phyloP scores from a whole-genome alignment of 495 filamentous ascomycete genomes.

The Gamarada debralockiae region DNA sequence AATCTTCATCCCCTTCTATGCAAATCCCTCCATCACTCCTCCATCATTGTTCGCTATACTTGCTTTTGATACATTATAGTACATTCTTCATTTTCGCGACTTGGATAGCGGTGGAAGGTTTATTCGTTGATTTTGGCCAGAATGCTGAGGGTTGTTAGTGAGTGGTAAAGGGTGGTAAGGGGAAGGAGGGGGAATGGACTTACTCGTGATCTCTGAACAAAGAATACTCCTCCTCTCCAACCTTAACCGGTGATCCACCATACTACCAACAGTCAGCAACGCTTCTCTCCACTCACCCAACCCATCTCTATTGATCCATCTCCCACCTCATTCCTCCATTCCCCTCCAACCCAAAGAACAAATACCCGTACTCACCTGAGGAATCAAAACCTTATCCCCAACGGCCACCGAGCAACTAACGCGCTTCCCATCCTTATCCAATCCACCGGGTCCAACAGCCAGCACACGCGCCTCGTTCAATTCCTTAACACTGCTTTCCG shows the following conservation, averaged over 20 bases:
- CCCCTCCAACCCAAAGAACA: slow-evolving; percentile 3
- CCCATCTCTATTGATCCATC: background rate
- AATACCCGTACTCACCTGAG: slow-evolving; percentile 61
- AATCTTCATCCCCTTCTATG: slow-evolving; percentile 6
- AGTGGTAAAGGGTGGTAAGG: background rate
- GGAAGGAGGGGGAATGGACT: background rate
- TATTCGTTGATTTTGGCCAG: slow-evolving; percentile 89
- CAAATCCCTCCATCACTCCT: slow-evolving; percentile 8
- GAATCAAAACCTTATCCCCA: slow-evolving; percentile 95
- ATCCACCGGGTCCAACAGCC: slow-evolving; percentile 83
- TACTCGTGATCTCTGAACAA: slow-evolving; percentile 97
- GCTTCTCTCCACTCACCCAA: slow-evolving; percentile 1
- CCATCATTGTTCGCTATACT: slow-evolving; percentile 13
- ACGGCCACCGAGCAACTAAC: slow-evolving; percentile 72
- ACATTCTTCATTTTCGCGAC: slow-evolving; percentile 14
- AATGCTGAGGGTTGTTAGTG: slow-evolving; percentile 46
- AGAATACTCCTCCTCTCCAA: slow-evolving; percentile 92
- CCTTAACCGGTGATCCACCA: slow-evolving; percentile 92
- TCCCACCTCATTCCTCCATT: slow-evolving; percentile 6
- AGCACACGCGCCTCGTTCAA: slow-evolving; percentile 95
- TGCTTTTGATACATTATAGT: slow-evolving; percentile 19
- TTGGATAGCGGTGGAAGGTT: slow-evolving; percentile 9
- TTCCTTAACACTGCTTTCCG: slow-evolving; percentile 95
- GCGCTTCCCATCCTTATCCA: slow-evolving; percentile 85
- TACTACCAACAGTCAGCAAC: slow-evolving; percentile 52